Conservation (phyloP, 1,284 basidiomycete species). For the Rhodotorula sp. region DNA sequence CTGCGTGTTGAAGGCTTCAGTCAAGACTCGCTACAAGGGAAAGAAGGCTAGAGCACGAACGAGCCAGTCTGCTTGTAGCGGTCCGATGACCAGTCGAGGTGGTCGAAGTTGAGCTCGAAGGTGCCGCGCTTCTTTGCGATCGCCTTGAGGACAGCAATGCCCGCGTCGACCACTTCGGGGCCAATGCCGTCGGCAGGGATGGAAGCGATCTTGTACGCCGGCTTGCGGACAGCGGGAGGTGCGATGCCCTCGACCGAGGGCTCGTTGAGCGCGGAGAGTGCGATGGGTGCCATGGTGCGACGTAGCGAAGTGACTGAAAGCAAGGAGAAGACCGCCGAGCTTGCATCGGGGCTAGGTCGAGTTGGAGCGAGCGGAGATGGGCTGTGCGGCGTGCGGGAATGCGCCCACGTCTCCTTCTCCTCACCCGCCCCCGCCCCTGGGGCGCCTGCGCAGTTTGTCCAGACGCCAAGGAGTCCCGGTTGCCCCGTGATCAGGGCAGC, state of each 20-base stretch:
- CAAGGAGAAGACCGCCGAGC: not conserved
- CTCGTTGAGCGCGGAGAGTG: slow-evolving; percentile 16
- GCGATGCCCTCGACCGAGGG: slow-evolving; percentile 38
- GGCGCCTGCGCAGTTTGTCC: too few species aligned
- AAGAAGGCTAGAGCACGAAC: too few species aligned
- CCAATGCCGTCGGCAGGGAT: slow-evolving; percentile 64
- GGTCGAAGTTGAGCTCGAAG: slow-evolving; percentile 51
- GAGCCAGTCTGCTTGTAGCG: slow-evolving; percentile 50
- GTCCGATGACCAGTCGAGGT: slow-evolving; percentile 53
- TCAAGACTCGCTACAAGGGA: too few species aligned
- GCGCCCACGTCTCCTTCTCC: not conserved
- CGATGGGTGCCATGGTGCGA: slow-evolving; percentile 23
- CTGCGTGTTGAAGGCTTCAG: not conserved
- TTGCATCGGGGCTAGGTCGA: not conserved
- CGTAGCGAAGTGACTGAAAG: not conserved
- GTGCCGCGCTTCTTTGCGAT: slow-evolving; percentile 25
- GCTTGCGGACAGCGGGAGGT: slow-evolving; percentile 22
- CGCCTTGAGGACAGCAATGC: slow-evolving; percentile 51
- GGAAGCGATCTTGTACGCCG: slow-evolving; percentile 57
- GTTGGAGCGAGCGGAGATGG: not conserved
- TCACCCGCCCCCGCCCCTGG: too few species aligned
- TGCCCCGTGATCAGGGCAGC: too few species aligned
- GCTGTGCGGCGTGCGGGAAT: not conserved
- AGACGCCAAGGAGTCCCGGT: too few species aligned
- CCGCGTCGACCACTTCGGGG: slow-evolving; percentile 56